Conservation (phyloP, 192 early-diverging fungal genomes). For the Spinellus fusiger region DNA sequence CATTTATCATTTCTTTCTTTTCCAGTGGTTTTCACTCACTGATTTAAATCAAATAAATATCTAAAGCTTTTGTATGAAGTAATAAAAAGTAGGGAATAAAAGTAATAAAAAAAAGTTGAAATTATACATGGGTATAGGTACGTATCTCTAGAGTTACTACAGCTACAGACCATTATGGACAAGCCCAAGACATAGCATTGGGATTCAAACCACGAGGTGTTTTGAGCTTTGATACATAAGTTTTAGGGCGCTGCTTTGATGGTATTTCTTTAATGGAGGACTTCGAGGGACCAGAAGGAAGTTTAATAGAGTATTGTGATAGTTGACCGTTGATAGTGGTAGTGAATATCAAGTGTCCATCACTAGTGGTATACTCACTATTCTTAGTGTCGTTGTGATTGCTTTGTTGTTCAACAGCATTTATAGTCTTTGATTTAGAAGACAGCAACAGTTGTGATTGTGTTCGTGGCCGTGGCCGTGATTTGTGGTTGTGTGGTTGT, state of each 20-base stretch:
- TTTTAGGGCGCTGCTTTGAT: not conserved
- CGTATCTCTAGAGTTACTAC: not conserved
- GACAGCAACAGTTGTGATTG: too few relatives aligned
- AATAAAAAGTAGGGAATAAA: too few relatives aligned
- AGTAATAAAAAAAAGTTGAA: not conserved
- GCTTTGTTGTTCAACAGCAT: not conserved
- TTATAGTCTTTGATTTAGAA: not conserved
- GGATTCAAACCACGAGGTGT: not conserved
- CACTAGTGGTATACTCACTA: not conserved
- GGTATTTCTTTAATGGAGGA: not conserved
- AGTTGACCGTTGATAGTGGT: constrained; percentile 19
- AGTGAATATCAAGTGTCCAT: constrained; percentile 10
- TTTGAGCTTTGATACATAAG: not conserved
- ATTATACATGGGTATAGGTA: not conserved
- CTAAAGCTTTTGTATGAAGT: too few relatives aligned
- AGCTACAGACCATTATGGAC: not conserved
- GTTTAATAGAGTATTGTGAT: constrained; percentile 11
- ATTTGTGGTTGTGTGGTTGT: not conserved
- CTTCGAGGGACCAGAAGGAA: not conserved
- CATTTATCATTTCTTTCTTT: too few relatives aligned
- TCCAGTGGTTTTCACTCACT: too few relatives aligned
- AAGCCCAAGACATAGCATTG: not conserved
- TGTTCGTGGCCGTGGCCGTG: too few relatives aligned
- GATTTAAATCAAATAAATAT: too few relatives aligned
- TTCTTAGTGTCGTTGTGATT: not conserved